phyloP scores from a whole-genome alignment of 192 early-diverging fungal species.

The Backusella macrospora region DNA sequence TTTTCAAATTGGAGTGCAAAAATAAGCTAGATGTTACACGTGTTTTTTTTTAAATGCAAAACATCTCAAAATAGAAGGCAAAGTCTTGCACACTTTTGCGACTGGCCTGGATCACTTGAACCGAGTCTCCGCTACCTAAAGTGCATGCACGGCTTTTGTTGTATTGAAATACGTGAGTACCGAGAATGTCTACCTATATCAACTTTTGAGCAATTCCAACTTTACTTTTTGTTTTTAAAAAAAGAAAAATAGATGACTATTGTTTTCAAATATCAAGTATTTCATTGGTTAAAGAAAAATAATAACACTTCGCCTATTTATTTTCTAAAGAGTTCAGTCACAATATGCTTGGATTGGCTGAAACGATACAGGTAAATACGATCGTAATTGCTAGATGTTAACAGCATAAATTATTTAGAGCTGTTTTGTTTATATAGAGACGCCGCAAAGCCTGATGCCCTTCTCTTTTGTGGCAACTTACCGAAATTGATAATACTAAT shows the following conservation, averaged over 20 bases:
- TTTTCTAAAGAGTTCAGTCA: neutral
- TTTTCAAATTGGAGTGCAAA: conserved; percentile 3
- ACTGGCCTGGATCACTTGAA: conserved; percentile 15
- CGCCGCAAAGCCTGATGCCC: too few species aligned
- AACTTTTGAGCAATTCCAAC: too few species aligned
- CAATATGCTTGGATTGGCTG: conserved; percentile 1
- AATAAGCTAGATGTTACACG: neutral
- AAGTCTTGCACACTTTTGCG: neutral
- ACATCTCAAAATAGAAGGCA: conserved; percentile 12
- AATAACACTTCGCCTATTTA: neutral
- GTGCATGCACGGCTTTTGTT: neutral
- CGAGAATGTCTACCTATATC: neutral
- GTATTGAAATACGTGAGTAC: neutral
- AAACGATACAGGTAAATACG: neutral
- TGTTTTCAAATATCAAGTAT: neutral
- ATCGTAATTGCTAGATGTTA: neutral
- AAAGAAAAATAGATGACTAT: neutral
- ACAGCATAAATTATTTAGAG: neutral
- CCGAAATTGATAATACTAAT: too few species aligned
- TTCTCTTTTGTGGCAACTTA: too few species aligned
- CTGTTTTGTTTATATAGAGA: neutral
- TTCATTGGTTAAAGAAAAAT: neutral
- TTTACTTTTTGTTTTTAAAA: neutral
- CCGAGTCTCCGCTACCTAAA: neutral
- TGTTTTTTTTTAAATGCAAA: conserved; percentile 4